Conservation (phyloP, 2,329 filamentous ascomycete species). For the Fusarium mangiferae region DNA sequence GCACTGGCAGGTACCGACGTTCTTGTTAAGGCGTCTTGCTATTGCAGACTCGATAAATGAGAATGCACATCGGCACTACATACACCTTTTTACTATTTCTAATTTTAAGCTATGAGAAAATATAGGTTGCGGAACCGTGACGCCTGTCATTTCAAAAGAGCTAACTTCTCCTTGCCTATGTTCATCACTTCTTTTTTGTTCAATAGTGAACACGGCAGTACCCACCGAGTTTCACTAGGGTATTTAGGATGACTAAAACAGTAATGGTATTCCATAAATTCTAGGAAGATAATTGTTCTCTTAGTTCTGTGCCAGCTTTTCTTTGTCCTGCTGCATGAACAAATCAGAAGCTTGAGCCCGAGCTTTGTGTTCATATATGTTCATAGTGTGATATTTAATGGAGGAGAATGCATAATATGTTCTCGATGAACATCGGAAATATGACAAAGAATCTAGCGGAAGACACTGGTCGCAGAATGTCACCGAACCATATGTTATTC, state of each 20-base stretch:
- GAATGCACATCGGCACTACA: fast-evolving
- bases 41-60: slow-evolving; percentile 4
- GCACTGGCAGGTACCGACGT: slow-evolving; percentile 14
- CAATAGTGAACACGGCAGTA: fast-evolving
- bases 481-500: fast-evolving
- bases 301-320: no score
- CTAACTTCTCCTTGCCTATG: fast-evolving
- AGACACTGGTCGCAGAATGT: fast-evolving
- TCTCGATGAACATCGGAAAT: background rate
- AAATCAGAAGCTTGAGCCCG: fast-evolving
- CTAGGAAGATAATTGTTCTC: fast-evolving
- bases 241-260: fast-evolving
- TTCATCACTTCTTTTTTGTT: no score
- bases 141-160: background rate
- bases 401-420: fast-evolving
- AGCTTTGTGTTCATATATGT: fast-evolving
- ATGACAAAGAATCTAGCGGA: background rate
- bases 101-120: background rate
- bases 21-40: slow-evolving; percentile 13
- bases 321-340: background rate
- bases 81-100: fast-evolving
- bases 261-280: fast-evolving
- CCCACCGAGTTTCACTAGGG: fast-evolving
- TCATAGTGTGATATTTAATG: fast-evolving
- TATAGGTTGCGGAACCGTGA: background rate